Evolutionary conservation across 345 rosid species (phyloP), one percentile per base, ranked within the genome.

Genomic region (Eucalyptus sp.): DNA sequence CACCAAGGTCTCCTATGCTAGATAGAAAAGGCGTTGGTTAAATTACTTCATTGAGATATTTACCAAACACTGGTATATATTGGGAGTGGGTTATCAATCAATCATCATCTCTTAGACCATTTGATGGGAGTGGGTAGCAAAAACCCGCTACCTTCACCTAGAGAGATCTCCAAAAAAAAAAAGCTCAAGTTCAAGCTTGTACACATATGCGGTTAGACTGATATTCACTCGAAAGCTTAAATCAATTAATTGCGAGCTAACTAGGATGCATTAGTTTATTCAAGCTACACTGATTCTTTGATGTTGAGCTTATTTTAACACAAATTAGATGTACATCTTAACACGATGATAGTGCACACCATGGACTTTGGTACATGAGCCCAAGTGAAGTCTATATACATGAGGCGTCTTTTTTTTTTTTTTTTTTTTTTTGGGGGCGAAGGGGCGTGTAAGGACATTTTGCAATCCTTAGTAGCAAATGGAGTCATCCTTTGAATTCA

Each of bases 141-240:
- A 60, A 27, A 60, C 31, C 16, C 0, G 27, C 66, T 60, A 60
- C 16, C 7, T 27, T 60, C 8, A 5, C 31, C 7, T 3, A 12
- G 1, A 4, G 6, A 60, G 31, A 60, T 60, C 15, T 2, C 24
- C 58, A 4, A 12, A 27, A 60, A 60, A 60, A 60, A 41, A 5
- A 10, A 58, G 66, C 29, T 24, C 29, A 24, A 56, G 29, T 4
- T 24, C 3, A 0, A 56, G 12, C 62, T 5, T 11, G 1, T 50
- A 0, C 1, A 16, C 1, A 50, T 16, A 15, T 1, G 52, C 0
- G 15, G 0, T 50, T 50, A 50, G 52, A 50, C 3, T 50, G 20
- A 50, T 0, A 15, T 50, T 15, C 20, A 50, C 1, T 50, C 3
- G 10, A 56, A 24, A 56, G 0, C 1, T 8, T 56, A 56, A 56